Evolutionary conservation across 441 rosid species (phyloP).

Genomic region (Pelargonium australe): DNA sequence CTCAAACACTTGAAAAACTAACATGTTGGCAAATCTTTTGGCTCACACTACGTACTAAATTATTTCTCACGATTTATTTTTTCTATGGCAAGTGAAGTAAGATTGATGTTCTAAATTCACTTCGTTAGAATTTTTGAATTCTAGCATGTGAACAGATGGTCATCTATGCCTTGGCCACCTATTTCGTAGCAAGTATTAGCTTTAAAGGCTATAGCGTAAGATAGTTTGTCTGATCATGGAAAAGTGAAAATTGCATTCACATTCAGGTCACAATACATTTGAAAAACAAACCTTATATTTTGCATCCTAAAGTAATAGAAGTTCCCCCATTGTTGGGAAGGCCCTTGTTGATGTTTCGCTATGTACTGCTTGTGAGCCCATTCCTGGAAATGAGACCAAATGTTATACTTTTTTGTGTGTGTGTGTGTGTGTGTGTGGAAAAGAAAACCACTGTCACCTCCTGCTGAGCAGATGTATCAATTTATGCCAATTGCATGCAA

Average conservation of each 20-base stretch:
- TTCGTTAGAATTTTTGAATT: too few species aligned
- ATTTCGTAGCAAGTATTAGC: too few species aligned
- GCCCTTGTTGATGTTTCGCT: conserved; percentile 86
- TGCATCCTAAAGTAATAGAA: conserved; percentile 93
- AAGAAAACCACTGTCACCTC: neutral
- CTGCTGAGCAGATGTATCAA: neutral
- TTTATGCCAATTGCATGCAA: too few species aligned
- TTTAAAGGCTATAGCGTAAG: too few species aligned
- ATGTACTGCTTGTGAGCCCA: conserved; percentile 95
- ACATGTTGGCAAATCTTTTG: too few species aligned
- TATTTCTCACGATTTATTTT: too few species aligned
- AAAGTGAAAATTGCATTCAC: neutral
- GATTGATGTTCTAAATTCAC: too few species aligned
- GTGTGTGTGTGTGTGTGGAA: too few species aligned
- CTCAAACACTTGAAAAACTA: too few species aligned
- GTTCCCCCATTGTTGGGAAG: conserved; percentile 91
- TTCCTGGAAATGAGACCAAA: conserved; percentile 46
- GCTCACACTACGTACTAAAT: neutral
- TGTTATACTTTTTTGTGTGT: conserved; percentile 4
- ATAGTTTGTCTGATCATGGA: neutral
- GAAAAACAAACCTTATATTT: conserved; percentile 61
- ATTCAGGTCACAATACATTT: conserved; percentile 8
- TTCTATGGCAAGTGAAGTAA: too few species aligned
- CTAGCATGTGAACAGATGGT: too few species aligned
- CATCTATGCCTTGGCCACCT: too few species aligned